Evolutionary conservation across 176 grass and related monocot species (phyloP).

Genomic region (Eragrostis nindensis): DNA sequence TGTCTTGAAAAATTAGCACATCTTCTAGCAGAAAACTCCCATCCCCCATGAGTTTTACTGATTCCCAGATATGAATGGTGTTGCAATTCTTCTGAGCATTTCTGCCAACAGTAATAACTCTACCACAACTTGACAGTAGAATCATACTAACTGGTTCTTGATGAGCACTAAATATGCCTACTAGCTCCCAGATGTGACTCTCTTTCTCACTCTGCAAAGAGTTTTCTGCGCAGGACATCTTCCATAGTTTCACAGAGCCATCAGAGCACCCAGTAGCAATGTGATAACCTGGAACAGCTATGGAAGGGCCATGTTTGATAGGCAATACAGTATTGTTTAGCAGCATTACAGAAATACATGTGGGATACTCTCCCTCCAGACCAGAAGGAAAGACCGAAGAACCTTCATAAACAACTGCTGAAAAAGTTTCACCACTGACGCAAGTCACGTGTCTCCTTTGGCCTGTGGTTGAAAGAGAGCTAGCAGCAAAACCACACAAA

Average conservation of each 20-base stretch:
- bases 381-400: conserved; percentile 63
- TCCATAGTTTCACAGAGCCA: conserved; percentile 86
- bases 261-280: conserved; percentile 84
- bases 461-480: conserved; percentile 42
- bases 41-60: conserved; percentile 58
- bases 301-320: conserved; percentile 50
- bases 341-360: conserved; percentile 61
- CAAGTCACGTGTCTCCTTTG: conserved; percentile 57
- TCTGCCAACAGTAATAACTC: conserved; percentile 68
- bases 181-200: conserved; percentile 65
- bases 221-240: conserved; percentile 46
- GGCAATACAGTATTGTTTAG: conserved; percentile 56
- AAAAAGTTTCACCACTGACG: conserved; percentile 53
- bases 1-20: conserved; percentile 53
- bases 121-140: conserved; percentile 75
- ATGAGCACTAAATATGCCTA: conserved; percentile 72
- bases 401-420: conserved; percentile 51
- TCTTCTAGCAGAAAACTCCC: conserved; percentile 83
- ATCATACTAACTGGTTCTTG: conserved; percentile 55
- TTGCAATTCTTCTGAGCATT: conserved; percentile 47
- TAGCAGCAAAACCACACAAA: conserved; percentile 47
- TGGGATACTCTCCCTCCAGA: conserved; percentile 53
- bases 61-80: conserved; percentile 83
- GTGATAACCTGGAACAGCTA: conserved; percentile 56
- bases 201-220: conserved; percentile 48